Evolutionary conservation across 2,329 filamentous ascomycete species (phyloP).

Genomic region (Xylaria sp.): DNA sequence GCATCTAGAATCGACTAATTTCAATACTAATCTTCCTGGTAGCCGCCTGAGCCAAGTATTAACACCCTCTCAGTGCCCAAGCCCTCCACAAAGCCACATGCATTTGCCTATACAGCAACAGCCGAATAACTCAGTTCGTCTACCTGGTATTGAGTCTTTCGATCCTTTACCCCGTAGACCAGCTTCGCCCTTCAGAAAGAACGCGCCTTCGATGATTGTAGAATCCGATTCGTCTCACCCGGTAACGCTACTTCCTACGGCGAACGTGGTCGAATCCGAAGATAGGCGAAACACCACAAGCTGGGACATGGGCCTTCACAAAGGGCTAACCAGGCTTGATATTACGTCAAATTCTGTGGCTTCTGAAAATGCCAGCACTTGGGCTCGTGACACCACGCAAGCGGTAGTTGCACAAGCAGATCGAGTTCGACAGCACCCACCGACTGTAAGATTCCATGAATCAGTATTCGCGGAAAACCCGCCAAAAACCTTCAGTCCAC

Average conservation of each 20-base stretch:
- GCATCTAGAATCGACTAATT: constrained; percentile 82
- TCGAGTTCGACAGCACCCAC: constrained; percentile 58
- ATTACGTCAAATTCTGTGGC: constrained; percentile 63
- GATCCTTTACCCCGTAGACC: constrained; percentile 76
- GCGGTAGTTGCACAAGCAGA: constrained; percentile 67
- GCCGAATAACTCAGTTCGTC: constrained; percentile 70
- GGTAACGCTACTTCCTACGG: constrained; percentile 48
- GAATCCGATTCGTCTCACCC: constrained; percentile 63
- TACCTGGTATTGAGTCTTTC: constrained; percentile 94
- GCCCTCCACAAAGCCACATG: constrained; percentile 62
- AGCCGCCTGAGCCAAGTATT: constrained; percentile 81
- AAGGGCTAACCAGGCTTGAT: constrained; percentile 73
- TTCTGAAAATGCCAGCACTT: constrained; percentile 64
- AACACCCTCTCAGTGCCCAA: constrained; percentile 70
- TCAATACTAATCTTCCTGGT: constrained; percentile 69
- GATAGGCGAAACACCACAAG: constrained; percentile 64
- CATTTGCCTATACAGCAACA: constrained; percentile 57
- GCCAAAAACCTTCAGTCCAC: constrained; percentile 38
- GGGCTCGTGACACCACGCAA: constrained; percentile 67
- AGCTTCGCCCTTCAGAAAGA: constrained; percentile 70
- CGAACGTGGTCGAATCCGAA: constrained; percentile 53
- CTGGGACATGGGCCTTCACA: constrained; percentile 74
- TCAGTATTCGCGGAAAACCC: constrained; percentile 49
- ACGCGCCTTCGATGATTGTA: constrained; percentile 80
- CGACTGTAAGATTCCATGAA: constrained; percentile 67